These are phyloP conservation scores for Paraphysoderma sedebokerense DNA, from an alignment of 371 early-diverging fungal genomes.

Conservation along the genomic window DNA sequence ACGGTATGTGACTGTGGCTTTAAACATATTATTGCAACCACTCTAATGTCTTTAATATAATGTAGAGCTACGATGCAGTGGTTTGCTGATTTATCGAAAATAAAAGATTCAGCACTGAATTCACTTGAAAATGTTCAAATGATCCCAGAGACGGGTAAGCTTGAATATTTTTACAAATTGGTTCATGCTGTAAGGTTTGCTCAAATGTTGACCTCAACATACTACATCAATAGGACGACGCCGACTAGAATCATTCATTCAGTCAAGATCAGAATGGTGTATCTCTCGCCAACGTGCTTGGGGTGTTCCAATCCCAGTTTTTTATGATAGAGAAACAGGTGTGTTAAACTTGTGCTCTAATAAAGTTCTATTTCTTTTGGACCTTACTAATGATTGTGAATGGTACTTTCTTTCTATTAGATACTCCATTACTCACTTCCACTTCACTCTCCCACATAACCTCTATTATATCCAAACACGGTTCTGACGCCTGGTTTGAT, in stretches of 20 bases:
- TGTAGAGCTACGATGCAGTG: conserved; percentile 74
- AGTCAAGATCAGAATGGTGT: conserved; percentile 68
- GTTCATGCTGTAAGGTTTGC: too few relatives aligned
- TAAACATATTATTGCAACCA: too few relatives aligned
- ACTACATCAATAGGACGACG: conserved; percentile 5
- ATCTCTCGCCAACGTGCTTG: conserved; percentile 77
- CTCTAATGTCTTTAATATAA: too few relatives aligned
- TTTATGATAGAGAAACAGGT: conserved; percentile 45
- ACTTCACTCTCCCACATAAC: conserved; percentile 48
- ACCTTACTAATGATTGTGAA: too few relatives aligned
- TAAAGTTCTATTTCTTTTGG: too few relatives aligned
- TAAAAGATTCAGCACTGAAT: conserved; percentile 38
- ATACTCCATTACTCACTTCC: conserved; percentile 44
- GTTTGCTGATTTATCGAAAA: conserved; percentile 55
- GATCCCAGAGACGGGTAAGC: conserved; percentile 39
- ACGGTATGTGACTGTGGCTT: too few relatives aligned
- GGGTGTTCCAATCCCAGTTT: conserved; percentile 68
- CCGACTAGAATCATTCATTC: conserved; percentile 43
- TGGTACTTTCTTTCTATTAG: too few relatives aligned
- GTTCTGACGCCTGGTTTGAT: conserved; percentile 66
- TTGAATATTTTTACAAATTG: too few relatives aligned
- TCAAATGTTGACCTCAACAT: too few relatives aligned
- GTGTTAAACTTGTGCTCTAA: too few relatives aligned
- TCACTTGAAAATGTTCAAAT: conserved; percentile 34
- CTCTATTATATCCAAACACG: conserved; percentile 32